These are phyloP conservation scores for Corylus americana DNA, from an alignment of 306 rosid species.

Conservation along the genomic window DNA sequence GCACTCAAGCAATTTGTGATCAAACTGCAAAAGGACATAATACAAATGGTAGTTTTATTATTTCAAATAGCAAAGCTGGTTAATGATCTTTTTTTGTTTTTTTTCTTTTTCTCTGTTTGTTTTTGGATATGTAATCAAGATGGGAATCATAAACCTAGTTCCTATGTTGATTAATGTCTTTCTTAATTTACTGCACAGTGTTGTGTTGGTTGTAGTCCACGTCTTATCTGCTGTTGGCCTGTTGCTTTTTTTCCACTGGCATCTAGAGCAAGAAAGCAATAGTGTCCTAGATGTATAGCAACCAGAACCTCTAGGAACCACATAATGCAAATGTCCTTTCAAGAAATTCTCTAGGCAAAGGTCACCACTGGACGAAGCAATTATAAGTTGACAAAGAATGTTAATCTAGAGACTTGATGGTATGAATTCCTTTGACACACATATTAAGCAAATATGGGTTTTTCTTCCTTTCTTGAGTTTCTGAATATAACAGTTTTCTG, in stretches of 20 bases:
- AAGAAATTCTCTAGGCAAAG: neutral
- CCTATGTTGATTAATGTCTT: neutral
- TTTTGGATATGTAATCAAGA: neutral
- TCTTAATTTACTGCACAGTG: neutral
- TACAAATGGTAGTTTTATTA: neutral
- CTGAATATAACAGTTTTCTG: neutral
- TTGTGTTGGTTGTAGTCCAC: neutral
- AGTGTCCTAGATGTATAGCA: neutral
- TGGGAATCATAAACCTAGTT: neutral
- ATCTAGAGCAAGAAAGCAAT: neutral
- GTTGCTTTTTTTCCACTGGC: neutral
- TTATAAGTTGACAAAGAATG: neutral
- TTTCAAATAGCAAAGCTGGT: neutral
- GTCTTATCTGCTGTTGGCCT: neutral
- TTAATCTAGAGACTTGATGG: neutral
- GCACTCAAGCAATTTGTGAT: neutral
- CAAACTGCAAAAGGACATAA: neutral
- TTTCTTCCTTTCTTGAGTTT: constrained; percentile 1
- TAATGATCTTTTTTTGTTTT: neutral
- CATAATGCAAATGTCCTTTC: neutral
- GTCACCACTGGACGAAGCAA: neutral
- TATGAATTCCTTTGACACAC: neutral
- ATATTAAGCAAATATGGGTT: neutral
- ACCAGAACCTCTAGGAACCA: neutral
- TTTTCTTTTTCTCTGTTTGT: neutral